These are phyloP conservation scores for Aquilaria agallochum DNA, from an alignment of 441 rosid species.

Conservation along the genomic window DNA sequence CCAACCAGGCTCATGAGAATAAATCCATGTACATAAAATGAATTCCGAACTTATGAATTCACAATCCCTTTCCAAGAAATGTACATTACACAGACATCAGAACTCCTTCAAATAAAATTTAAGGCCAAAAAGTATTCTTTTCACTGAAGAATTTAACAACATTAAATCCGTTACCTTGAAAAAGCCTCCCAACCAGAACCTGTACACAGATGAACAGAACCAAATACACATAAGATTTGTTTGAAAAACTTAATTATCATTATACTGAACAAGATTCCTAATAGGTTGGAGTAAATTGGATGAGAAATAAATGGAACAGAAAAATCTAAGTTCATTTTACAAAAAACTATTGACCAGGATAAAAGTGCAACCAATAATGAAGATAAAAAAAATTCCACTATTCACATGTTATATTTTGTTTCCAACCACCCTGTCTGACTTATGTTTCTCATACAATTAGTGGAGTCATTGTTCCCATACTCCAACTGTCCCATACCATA, in stretches of 20 bases:
- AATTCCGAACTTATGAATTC: no score
- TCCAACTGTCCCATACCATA: no score
- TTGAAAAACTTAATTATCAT: constrained; percentile 8
- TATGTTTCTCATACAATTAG: no score
- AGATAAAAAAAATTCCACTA: no score
- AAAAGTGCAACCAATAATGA: constrained; percentile 8
- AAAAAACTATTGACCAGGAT: neutral
- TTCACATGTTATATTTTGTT: no score
- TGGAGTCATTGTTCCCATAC: no score
- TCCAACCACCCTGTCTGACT: no score
- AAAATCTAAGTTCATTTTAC: neutral
- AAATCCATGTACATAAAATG: no score
- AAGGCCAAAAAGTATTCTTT: neutral
- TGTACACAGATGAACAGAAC: constrained; percentile 18
- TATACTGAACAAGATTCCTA: neutral
- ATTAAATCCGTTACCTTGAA: constrained; percentile 62
- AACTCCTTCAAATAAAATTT: neutral
- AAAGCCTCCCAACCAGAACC: constrained; percentile 91
- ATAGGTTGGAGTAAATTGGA: neutral
- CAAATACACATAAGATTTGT: neutral
- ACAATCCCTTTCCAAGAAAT: no score
- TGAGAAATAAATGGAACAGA: neutral
- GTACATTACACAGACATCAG: no score
- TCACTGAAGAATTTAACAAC: constrained; percentile 10
- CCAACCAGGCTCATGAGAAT: no score